These are phyloP conservation scores for Westerdykella ornata DNA, from an alignment of 2,329 filamentous ascomycete genomes.

Conservation along the genomic window DNA sequence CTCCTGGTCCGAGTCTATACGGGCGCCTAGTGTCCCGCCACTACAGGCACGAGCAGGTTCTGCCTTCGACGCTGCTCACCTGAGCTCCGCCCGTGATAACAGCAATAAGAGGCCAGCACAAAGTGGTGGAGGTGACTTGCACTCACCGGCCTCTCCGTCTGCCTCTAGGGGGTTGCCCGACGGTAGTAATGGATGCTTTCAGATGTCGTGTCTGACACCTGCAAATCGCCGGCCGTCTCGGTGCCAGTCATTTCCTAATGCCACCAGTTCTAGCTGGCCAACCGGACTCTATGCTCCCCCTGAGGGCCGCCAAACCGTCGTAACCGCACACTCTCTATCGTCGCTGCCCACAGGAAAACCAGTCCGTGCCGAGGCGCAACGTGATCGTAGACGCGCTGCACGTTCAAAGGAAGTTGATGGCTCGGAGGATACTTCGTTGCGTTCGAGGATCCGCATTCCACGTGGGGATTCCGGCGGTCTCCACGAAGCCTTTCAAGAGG, in stretches of 20 bases:
- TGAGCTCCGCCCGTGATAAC: conserved; percentile 3
- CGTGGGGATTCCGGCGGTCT: not conserved
- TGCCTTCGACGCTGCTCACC: conserved; percentile 8
- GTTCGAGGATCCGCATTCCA: not conserved
- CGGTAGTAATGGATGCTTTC: conserved; percentile 9
- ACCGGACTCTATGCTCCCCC: not conserved
- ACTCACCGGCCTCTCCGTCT: conserved; percentile 7
- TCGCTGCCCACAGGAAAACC: conserved; percentile 15
- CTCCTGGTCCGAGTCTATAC: conserved; percentile 41
- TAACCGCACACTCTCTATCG: conserved; percentile 10
- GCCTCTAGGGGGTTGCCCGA: conserved; percentile 5
- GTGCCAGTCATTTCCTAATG: conserved; percentile 20
- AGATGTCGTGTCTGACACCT: conserved; percentile 15
- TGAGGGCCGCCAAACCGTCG: conserved; percentile 1
- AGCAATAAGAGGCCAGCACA: conserved; percentile 1
- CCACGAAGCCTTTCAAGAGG: not conserved
- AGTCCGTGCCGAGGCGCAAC: not conserved
- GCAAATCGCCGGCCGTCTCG: conserved; percentile 13
- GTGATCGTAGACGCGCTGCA: not conserved
- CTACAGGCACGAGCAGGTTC: conserved; percentile 6
- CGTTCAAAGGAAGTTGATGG: not conserved
- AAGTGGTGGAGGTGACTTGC: conserved; percentile 3
- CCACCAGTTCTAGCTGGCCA: conserved; percentile 15
- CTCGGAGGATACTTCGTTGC: not conserved
- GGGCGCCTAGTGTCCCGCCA: conserved; percentile 13